Evolutionary conservation across 179 eudicot species (phyloP).

Genomic region (Drosera spatulata): DNA sequence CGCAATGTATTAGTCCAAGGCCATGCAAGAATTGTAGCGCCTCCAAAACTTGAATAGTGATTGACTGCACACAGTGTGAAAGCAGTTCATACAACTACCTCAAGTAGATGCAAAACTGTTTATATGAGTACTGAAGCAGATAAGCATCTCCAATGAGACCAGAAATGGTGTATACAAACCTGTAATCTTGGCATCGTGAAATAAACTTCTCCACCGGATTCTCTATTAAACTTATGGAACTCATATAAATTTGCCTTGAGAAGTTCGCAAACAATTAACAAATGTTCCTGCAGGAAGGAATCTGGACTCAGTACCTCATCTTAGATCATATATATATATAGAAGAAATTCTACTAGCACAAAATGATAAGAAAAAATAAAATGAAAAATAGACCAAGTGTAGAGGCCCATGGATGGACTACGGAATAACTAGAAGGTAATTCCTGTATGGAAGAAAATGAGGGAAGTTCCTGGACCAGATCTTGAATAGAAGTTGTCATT

Average conservation of each 20-base stretch:
- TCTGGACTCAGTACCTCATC: neutral
- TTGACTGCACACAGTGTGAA: constrained; percentile 51
- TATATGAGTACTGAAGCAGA: neutral
- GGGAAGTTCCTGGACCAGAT: no score
- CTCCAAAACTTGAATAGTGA: constrained; percentile 90
- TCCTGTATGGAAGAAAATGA: no score
- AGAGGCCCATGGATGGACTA: no score
- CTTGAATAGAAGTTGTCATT: no score
- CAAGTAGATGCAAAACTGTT: neutral
- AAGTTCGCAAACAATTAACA: constrained; percentile 94
- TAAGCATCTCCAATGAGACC: constrained; percentile 5
- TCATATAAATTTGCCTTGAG: constrained; percentile 96
- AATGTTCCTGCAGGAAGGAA: constrained; percentile 70
- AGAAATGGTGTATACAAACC: constrained; percentile 28
- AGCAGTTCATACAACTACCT: neutral
- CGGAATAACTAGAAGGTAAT: no score
- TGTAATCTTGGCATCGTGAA: constrained; percentile 99
- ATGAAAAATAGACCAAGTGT: no score
- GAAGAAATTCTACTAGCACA: neutral
- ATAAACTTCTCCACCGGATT: constrained; percentile 99
- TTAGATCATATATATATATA: neutral
- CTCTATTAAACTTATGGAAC: constrained; percentile 94
- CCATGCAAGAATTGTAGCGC: constrained; percentile 84
- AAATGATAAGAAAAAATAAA: neutral
- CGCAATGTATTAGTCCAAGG: constrained; percentile 94